phyloP scores from a whole-genome alignment of 495 filamentous ascomycete species.

The Xylaria nigripes region DNA sequence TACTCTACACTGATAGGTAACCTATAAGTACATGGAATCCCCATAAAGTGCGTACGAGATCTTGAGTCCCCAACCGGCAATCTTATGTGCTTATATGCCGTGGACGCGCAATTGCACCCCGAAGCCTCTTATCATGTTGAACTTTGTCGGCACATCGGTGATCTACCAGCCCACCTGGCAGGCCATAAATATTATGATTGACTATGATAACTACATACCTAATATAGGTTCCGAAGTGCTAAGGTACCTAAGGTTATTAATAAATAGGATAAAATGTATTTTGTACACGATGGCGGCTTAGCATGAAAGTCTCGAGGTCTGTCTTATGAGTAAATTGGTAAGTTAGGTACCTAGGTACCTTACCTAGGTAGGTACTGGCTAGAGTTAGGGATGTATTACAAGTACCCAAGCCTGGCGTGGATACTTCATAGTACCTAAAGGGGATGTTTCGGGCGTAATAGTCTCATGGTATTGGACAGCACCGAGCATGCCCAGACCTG shows the following conservation, averaged over 20 bases:
- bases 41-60: neutral
- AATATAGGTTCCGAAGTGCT: too few relatives aligned
- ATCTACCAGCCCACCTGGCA: conserved; percentile 3
- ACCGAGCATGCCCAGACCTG: neutral
- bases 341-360: too few relatives aligned
- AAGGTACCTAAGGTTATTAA: too few relatives aligned
- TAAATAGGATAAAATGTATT: too few relatives aligned
- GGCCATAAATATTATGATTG: neutral
- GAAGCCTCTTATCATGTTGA: conserved; percentile 4
- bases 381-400: neutral
- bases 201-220: too few relatives aligned
- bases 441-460: conserved; percentile 1
- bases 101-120: conserved; percentile 10
- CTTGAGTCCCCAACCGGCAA: neutral
- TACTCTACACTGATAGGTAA: neutral
- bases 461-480: conserved; percentile 7
- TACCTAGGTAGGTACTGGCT: neutral
- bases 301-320: too few relatives aligned
- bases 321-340: too few relatives aligned
- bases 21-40: neutral
- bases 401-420: neutral
- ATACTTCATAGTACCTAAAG: conserved; percentile 7
- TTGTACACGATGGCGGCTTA: too few relatives aligned
- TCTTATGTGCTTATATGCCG: conserved; percentile 2
- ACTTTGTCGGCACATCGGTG: conserved; percentile 11